Evolutionary conservation across 106 monocot species (phyloP).

Genomic region (Vanilla planifolia): DNA sequence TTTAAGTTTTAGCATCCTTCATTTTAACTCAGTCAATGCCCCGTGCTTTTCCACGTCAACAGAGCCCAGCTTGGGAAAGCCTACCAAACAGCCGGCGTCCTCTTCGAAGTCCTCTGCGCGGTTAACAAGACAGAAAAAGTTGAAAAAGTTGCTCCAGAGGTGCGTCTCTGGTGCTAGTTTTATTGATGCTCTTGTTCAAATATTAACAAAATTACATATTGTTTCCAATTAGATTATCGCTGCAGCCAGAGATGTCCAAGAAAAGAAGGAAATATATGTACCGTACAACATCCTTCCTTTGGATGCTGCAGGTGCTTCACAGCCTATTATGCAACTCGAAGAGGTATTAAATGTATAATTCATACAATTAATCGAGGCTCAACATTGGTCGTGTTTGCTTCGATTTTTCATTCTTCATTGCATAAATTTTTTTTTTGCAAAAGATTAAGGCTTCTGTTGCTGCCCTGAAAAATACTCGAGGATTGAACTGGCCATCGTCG

Average conservation of each 20-base stretch:
- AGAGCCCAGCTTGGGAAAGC: slow-evolving; percentile 96
- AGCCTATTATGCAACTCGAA: slow-evolving; percentile 98
- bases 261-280: slow-evolving; percentile 86
- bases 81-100: slow-evolving; percentile 93
- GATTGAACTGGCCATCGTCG: slow-evolving; percentile 77
- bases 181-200: background rate
- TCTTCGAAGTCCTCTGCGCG: slow-evolving; percentile 98
- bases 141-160: slow-evolving; percentile 98
- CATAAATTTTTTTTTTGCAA: background rate
- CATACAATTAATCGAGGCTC: background rate
- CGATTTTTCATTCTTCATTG: background rate
- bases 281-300: slow-evolving; percentile 97
- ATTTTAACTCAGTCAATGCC: background rate
- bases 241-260: slow-evolving; percentile 90
- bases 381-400: background rate
- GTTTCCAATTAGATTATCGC: slow-evolving; percentile 65
- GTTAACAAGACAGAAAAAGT: slow-evolving; percentile 97
- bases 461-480: slow-evolving; percentile 65
- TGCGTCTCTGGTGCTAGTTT: slow-evolving; percentile 16
- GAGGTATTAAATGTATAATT: slow-evolving; percentile 38
- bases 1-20: background rate
- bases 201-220: background rate
- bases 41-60: background rate
- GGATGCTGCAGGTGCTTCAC: slow-evolving; percentile 96
- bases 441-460: slow-evolving; percentile 91